Percentiles rank a stretch among this genome's conserved stretches.
phyloP scores from a whole-genome alignment of 1,139 yeast species.

The Yamadazyma dendronema region DNA sequence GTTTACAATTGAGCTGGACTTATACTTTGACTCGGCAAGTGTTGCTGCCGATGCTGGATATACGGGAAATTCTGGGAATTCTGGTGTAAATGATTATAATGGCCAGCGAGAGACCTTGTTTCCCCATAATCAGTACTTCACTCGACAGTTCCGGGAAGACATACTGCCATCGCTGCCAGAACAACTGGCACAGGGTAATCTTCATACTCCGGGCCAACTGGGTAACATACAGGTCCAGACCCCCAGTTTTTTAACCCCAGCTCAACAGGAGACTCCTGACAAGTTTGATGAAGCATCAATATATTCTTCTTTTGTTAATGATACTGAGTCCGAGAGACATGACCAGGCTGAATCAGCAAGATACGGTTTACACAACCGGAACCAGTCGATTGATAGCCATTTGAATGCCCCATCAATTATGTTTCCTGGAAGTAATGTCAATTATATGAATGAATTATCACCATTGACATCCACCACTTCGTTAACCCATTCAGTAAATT shows the following conservation, averaged over 20 bases:
- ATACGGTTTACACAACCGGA: slow-evolving; percentile 8
- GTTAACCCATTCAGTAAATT: slow-evolving; percentile 41
- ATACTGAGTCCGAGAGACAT: slow-evolving; percentile 11
- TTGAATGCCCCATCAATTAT: slow-evolving; percentile 14
- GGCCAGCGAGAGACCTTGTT: slow-evolving; percentile 10
- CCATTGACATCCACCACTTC: slow-evolving; percentile 49
- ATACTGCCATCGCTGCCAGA: slow-evolving; percentile 2
- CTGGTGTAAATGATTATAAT: neutral
- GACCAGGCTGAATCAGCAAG: too few relatives aligned
- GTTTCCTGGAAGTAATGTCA: slow-evolving; percentile 6
- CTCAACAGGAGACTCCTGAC: neutral
- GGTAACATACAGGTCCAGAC: neutral
- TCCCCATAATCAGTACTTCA: slow-evolving; percentile 16
- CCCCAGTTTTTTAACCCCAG: neutral
- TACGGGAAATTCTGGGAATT: neutral
- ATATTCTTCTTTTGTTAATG: slow-evolving; percentile 10
- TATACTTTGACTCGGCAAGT: slow-evolving; percentile 20
- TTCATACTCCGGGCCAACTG: neutral
- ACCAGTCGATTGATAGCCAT: slow-evolving; percentile 18
- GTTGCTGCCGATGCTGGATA: too few relatives aligned
- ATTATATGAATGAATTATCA: slow-evolving; percentile 29
- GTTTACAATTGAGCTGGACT: slow-evolving; percentile 38
- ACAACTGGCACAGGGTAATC: neutral
- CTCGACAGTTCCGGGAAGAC: slow-evolving; percentile 10
- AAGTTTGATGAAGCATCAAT: slow-evolving; percentile 16